Evolutionary conservation across 306 rosid species (phyloP).

Genomic region (Cercis canadensis): DNA sequence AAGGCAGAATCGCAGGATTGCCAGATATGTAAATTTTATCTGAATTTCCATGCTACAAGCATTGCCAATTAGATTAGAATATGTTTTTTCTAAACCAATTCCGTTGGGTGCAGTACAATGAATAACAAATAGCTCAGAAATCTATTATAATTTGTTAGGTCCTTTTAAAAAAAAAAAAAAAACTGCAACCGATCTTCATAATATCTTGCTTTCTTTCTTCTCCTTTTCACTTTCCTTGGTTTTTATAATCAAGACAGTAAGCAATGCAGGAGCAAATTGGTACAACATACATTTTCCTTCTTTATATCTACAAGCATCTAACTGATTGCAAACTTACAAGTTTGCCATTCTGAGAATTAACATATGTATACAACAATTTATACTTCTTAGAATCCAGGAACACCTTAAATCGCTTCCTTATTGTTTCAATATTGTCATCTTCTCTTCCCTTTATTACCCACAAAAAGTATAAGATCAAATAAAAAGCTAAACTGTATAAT

Average conservation of each 20-base stretch:
- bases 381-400: constrained; percentile 88
- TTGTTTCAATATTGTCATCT: constrained; percentile 95
- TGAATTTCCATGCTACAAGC: too few species aligned
- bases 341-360: too few species aligned
- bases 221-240: too few species aligned
- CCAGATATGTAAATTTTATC: too few species aligned
- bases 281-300: too few species aligned
- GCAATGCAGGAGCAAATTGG: too few species aligned
- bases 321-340: constrained; percentile 82
- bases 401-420: constrained; percentile 92
- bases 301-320: constrained; percentile 60
- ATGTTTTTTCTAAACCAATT: constrained; percentile 17
- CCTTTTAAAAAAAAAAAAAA: not conserved
- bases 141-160: too few species aligned
- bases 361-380: too few species aligned
- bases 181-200: not conserved
- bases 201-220: not conserved
- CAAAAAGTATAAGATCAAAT: constrained; percentile 10
- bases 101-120: not conserved
- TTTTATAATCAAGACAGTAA: not conserved
- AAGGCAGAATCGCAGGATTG: too few species aligned
- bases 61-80: not conserved
- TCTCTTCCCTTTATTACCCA: constrained; percentile 77
- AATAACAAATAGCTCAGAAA: not conserved
- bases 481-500: not conserved